Conservation (phyloP, 2,329 filamentous ascomycete species). For the Bipolaris sorokiniana region DNA sequence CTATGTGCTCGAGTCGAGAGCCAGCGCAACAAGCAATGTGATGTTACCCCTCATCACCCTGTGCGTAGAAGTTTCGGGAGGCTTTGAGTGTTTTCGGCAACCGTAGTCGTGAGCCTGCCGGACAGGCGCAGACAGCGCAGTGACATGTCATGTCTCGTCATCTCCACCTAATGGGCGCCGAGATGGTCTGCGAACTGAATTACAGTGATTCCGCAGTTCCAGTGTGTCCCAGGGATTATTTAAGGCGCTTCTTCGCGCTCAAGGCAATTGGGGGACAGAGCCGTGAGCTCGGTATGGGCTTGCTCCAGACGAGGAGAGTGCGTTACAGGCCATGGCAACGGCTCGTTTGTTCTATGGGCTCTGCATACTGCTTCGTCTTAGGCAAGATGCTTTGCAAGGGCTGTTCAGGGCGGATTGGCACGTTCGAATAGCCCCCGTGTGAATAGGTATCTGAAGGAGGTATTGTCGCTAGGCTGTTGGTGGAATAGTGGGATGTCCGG, state of each 20-base stretch:
- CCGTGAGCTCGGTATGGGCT: background rate
- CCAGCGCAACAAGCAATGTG: background rate
- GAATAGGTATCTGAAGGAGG: constrained; percentile 1
- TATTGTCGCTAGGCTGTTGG: constrained; percentile 18
- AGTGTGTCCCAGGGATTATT: background rate
- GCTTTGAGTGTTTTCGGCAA: constrained; percentile 25
- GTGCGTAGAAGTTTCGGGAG: background rate
- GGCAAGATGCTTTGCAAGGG: background rate
- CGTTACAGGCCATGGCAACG: background rate
- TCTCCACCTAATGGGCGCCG: background rate
- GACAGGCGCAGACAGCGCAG: constrained; percentile 5
- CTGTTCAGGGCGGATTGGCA: constrained; percentile 12
- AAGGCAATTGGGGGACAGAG: background rate
- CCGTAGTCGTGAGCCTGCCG: constrained; percentile 12
- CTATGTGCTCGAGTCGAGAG: constrained; percentile 3
- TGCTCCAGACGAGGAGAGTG: background rate
- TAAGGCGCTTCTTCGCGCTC: background rate
- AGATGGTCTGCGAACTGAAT: constrained; percentile 2
- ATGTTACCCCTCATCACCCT: constrained; percentile 18
- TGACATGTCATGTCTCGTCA: constrained; percentile 6
- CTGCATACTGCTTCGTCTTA: background rate
- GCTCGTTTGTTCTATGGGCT: background rate
- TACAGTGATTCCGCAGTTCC: background rate
- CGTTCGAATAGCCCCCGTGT: constrained; percentile 17
- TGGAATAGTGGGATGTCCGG: constrained; percentile 7